These are phyloP conservation scores for Salix koriyanagi DNA, from an alignment of 345 rosid species.

Conservation along the genomic window DNA sequence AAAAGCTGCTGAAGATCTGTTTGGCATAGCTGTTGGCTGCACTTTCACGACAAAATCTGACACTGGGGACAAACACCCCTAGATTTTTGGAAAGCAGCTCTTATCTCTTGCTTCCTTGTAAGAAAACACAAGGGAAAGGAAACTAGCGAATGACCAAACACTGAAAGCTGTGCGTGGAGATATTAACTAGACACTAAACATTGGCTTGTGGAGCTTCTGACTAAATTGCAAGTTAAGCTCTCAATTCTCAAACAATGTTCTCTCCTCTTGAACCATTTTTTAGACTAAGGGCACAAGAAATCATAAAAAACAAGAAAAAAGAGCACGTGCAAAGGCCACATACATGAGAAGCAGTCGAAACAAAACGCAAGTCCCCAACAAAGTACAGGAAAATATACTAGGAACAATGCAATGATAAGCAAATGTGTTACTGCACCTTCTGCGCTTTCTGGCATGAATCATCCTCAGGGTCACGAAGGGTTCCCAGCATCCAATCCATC, in stretches of 20 bases:
- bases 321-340: constrained; percentile 6
- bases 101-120: neutral
- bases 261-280: neutral
- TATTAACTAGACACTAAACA: neutral
- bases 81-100: neutral
- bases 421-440: constrained; percentile 19
- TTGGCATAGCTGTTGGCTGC: neutral
- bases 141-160: neutral
- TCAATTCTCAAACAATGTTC: neutral
- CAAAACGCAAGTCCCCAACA: neutral
- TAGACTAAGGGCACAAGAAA: neutral
- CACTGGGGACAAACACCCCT: neutral
- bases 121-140: neutral
- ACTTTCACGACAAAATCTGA: neutral
- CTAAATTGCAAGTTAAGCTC: neutral
- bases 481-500: constrained; percentile 99
- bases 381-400: neutral
- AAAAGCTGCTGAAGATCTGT: neutral
- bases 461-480: constrained; percentile 67
- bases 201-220: neutral
- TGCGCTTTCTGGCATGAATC: constrained; percentile 15
- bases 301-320: neutral
- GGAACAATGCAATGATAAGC: neutral
- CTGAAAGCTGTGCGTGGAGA: neutral
- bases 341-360: neutral